Conservation (phyloP, 2,329 filamentous ascomycete species). For the Elsinoe australis region DNA sequence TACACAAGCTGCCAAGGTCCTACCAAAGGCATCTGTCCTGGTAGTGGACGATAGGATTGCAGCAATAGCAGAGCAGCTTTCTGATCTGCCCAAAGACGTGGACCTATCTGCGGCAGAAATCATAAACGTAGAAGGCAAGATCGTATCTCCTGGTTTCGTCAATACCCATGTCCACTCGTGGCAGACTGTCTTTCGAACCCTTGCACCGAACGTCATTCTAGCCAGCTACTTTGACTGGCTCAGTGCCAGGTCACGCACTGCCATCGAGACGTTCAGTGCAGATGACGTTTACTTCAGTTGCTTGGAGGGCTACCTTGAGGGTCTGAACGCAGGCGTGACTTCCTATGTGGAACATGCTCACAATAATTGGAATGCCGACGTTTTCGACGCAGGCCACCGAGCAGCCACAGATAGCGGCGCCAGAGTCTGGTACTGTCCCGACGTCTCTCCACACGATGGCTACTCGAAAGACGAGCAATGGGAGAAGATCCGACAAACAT, state of each 20-base stretch:
- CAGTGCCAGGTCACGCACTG: conserved; percentile 27
- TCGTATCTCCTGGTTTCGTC: conserved; percentile 37
- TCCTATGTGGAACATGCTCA: conserved; percentile 48
- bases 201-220: conserved; percentile 46
- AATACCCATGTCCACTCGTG: conserved; percentile 44
- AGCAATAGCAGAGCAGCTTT: background rate
- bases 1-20: background rate
- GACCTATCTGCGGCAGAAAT: conserved; percentile 22
- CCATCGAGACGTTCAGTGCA: conserved; percentile 30
- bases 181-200: conserved; percentile 50
- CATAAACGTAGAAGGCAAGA: conserved; percentile 34
- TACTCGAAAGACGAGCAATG: background rate
- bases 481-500: background rate
- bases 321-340: conserved; percentile 47
- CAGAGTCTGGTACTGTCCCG: conserved; percentile 33
- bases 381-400: background rate
- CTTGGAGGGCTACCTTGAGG: conserved; percentile 41
- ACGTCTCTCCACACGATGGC: conserved; percentile 33
- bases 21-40: background rate
- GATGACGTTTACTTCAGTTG: conserved; percentile 43
- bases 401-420: conserved; percentile 18
- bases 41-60: conserved; percentile 6
- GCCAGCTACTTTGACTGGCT: conserved; percentile 43
- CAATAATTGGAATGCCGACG: conserved; percentile 27
- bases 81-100: background rate